Evolutionary conservation across 2,329 filamentous ascomycete genomes (phyloP), one percentile per base, ranked within the genome.

Genomic region (Xylariaceae sp.): DNA sequence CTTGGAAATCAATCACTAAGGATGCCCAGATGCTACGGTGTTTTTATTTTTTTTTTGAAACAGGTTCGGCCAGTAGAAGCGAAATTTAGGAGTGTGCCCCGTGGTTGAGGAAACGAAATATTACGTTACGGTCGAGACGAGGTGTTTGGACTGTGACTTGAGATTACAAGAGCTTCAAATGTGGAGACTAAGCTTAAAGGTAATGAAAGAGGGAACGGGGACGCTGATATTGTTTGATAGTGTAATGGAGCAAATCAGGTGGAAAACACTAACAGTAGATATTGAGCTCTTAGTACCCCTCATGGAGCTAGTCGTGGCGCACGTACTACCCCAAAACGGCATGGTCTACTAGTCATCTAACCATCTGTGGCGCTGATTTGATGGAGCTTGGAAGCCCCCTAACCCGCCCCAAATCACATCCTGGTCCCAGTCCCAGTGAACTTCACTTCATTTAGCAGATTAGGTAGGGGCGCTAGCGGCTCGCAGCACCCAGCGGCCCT

Each of bases 381-480:
- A 50, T 31, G n/a, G 33, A n/a, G n/a, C n/a, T n/a, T n/a, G n/a
- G n/a, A n/a, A n/a, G 37, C 51, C 54, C 60, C 60, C 58, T 58
- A 56, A 53, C 24, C 33, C 41, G 29, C 40, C 43, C 60, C 53
- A 50, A 60, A 62, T 57, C 56, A 60, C 31, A 60, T 53, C 49
- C 43, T 28, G 31, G 33, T 49, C 45, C 50, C 56, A 49, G 50
- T 36, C n/a, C 40, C 37, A 40, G 48, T 47, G 48, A 41, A 46
- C 53, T 29, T 40, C 53, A 46, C 53, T 56, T 62, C 56, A 60
- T 57, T 61, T 53, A 55, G 53, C 33, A 36, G 56, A 62, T 59
- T 62, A 62, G 56, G 56, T 62, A 56, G 58, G 55, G 54, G 61
- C 55, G 58, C 61, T 62, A 62, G 58, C 57, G 60, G 57, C 56